Evolutionary conservation across 352 stramenopile species (phyloP).

Genomic region (Phytophthora colocasiae): DNA sequence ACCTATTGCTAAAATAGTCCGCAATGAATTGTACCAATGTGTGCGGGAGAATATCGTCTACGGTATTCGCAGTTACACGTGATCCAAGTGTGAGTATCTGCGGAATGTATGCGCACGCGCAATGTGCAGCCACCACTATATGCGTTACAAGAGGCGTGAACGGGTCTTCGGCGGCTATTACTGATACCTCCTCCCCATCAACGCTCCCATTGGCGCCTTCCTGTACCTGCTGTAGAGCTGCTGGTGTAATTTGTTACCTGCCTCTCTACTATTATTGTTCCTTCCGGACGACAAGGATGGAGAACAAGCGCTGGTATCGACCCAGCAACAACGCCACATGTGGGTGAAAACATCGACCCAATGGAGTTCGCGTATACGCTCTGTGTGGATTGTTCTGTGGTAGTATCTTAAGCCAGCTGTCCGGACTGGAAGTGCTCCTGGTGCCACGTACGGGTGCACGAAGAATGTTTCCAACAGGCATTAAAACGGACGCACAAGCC

Average conservation of each 20-base stretch:
- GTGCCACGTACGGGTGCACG: conserved; percentile 83
- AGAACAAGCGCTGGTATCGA: conserved; percentile 6
- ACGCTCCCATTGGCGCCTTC: conserved; percentile 2
- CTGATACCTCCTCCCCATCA: neutral
- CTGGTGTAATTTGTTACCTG: conserved; percentile 22
- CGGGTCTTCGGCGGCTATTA: conserved; percentile 1
- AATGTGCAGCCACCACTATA: conserved; percentile 68
- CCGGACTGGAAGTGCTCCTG: conserved; percentile 83
- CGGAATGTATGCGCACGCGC: conserved; percentile 82
- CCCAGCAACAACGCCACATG: conserved; percentile 54
- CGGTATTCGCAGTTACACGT: conserved; percentile 88
- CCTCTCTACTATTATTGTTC: conserved; percentile 19
- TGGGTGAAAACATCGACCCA: conserved; percentile 89
- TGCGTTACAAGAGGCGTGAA: conserved; percentile 49
- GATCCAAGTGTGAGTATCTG: conserved; percentile 87
- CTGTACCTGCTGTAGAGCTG: conserved; percentile 34
- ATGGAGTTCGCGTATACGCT: conserved; percentile 85
- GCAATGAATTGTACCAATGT: conserved; percentile 88
- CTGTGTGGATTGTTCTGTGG: conserved; percentile 83
- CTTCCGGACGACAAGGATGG: conserved; percentile 25
- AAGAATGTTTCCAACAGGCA: conserved; percentile 72
- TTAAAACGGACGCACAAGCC: conserved; percentile 38
- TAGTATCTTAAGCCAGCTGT: conserved; percentile 85
- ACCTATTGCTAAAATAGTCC: conserved; percentile 35
- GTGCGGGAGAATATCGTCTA: conserved; percentile 82